Conservation (phyloP, 176 grass and related monocot species). For the Saccharum officinarum region DNA sequence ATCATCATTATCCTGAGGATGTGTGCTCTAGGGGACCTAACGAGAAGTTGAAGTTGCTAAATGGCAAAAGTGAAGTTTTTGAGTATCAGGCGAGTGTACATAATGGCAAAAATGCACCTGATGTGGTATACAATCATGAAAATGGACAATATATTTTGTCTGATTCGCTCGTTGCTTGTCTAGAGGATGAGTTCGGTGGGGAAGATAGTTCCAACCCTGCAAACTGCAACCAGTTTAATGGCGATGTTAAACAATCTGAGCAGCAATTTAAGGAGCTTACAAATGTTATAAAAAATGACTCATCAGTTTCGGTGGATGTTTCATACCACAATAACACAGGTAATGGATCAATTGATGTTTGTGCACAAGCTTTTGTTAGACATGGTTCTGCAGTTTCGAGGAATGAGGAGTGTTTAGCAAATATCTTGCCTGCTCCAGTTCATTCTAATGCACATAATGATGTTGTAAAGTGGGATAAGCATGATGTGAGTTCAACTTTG, state of each 20-base stretch:
- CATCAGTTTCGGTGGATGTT: conserved; percentile 19
- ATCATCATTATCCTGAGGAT: conserved; percentile 38
- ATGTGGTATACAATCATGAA: conserved; percentile 51
- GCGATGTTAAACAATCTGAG: conserved; percentile 18
- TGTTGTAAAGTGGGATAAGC: not conserved
- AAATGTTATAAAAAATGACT: conserved; percentile 28
- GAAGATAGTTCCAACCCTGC: conserved; percentile 41
- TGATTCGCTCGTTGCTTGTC: conserved; percentile 71
- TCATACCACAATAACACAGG: conserved; percentile 11
- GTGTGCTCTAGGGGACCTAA: conserved; percentile 39
- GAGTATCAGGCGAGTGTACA: conserved; percentile 29
- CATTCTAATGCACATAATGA: conserved; percentile 20
- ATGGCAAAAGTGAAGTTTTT: conserved; percentile 30
- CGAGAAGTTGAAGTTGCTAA: conserved; percentile 33
- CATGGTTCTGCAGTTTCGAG: conserved; percentile 1
- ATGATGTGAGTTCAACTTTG: conserved; percentile 5
- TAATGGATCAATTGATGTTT: conserved; percentile 21
- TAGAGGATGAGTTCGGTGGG: conserved; percentile 72
- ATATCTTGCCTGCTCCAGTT: conserved; percentile 1
- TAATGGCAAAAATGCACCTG: conserved; percentile 31
- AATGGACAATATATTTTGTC: conserved; percentile 70
- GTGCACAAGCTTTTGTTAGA: conserved; percentile 16
- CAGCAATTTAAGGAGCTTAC: conserved; percentile 29
- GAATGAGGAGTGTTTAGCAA: conserved; percentile 1
- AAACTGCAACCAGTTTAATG: conserved; percentile 20